Percentiles rank a stretch among this genome's conserved stretches.
Evolutionary conservation across 768 basidiomycete species (phyloP).

Genomic region (Boletus reticuloceps): DNA sequence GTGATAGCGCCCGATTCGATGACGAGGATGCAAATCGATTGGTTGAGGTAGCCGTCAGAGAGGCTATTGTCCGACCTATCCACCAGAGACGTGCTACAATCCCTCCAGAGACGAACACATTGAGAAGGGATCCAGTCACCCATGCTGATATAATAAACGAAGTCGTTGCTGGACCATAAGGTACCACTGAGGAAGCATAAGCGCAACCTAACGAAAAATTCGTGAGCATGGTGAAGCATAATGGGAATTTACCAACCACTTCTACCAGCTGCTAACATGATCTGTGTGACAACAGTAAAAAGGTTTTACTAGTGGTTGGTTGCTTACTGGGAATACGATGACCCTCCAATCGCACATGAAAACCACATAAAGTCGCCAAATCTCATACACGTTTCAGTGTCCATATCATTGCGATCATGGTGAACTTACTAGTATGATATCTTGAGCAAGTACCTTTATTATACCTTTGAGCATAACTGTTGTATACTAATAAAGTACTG

Average conservation of each 20-base stretch:
- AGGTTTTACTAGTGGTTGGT: background rate
- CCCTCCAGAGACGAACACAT: background rate
- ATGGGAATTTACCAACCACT: background rate
- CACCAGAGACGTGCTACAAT: background rate
- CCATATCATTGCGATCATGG: background rate
- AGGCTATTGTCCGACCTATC: background rate
- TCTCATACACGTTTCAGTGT: background rate
- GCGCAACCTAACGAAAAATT: background rate
- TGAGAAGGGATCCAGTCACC: background rate
- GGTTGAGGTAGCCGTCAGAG: background rate
- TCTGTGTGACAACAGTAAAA: background rate
- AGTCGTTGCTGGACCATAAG: background rate
- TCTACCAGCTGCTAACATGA: background rate
- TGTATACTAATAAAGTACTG: too few relatives aligned
- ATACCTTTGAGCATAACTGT: background rate
- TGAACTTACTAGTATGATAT: background rate
- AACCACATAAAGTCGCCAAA: slow-evolving; percentile 6
- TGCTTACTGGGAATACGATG: background rate
- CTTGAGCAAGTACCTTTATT: background rate
- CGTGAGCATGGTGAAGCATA: background rate
- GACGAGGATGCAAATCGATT: background rate
- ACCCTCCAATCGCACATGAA: background rate
- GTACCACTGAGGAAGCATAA: too few relatives aligned
- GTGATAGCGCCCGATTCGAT: background rate
- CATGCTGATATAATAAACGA: background rate